Percentiles rank a stretch among this genome's conserved stretches.
Conservation (phyloP, 495 filamentous ascomycete species). For the Xylaria flabelliformis region DNA sequence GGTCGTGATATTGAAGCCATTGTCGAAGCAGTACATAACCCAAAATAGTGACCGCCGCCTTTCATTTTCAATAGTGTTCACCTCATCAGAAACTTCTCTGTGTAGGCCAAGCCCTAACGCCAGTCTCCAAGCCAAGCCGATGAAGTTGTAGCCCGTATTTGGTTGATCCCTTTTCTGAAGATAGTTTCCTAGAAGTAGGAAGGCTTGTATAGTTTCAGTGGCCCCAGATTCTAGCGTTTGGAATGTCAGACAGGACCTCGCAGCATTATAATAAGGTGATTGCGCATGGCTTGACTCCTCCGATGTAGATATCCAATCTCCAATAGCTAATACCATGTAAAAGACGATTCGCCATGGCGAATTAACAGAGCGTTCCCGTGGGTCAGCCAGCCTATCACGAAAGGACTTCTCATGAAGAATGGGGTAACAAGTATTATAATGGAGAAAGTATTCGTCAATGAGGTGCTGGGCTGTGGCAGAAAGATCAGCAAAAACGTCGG, state of each 20-base stretch:
- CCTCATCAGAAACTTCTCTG: conserved; percentile 39
- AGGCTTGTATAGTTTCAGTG: conserved; percentile 48
- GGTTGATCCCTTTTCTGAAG: conserved; percentile 63
- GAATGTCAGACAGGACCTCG: conserved; percentile 56
- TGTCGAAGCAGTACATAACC: conserved; percentile 44
- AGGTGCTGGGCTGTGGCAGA: conserved; percentile 45
- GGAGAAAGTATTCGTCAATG: conserved; percentile 60
- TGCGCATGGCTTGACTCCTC: conserved; percentile 51
- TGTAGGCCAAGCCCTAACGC: conserved; percentile 55
- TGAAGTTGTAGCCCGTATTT: conserved; percentile 60
- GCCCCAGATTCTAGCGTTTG: conserved; percentile 51
- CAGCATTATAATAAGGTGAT: conserved; percentile 54
- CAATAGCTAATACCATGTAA: conserved; percentile 58
- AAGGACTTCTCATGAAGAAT: conserved; percentile 61
- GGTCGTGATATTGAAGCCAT: conserved; percentile 43
- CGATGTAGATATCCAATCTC: conserved; percentile 53
- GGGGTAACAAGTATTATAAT: conserved; percentile 60
- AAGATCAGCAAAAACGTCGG: background rate
- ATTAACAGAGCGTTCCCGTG: background rate
- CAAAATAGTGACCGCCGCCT: conserved; percentile 40
- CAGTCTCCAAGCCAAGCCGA: conserved; percentile 53
- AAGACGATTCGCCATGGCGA: conserved; percentile 59
- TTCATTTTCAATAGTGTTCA: conserved; percentile 11
- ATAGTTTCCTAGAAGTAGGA: conserved; percentile 60
- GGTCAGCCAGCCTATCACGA: conserved; percentile 50